Evolutionary conservation across 495 filamentous ascomycete species (phyloP).

Genomic region (Hyaloscypha finlandica): DNA sequence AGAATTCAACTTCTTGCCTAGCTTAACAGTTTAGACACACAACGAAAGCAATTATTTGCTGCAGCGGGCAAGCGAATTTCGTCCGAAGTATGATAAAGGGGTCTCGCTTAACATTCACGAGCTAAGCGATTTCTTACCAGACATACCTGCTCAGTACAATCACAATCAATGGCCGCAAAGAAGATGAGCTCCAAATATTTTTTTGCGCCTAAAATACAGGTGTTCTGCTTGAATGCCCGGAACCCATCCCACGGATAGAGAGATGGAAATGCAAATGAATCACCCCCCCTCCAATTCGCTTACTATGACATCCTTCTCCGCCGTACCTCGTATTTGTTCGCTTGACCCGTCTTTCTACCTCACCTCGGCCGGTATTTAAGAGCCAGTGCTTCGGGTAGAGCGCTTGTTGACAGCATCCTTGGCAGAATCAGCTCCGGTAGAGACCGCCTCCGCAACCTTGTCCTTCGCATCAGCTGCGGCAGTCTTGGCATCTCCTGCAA

Average conservation of each 20-base stretch:
- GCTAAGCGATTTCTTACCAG: neutral
- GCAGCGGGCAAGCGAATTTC: neutral
- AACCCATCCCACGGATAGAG: conserved; percentile 14
- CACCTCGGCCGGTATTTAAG: conserved; percentile 20
- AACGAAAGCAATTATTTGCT: too few species aligned
- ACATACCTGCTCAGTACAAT: neutral
- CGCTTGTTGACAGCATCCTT: conserved; percentile 59
- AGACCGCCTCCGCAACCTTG: conserved; percentile 70
- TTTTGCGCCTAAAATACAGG: conserved; percentile 31
- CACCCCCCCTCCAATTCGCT: conserved; percentile 17
- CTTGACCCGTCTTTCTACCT: conserved; percentile 4
- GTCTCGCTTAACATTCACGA: neutral
- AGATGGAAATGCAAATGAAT: conserved; percentile 18
- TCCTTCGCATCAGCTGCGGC: conserved; percentile 73
- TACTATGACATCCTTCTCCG: conserved; percentile 16
- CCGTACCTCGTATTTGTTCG: neutral
- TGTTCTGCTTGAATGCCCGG: conserved; percentile 13
- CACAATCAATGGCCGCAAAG: neutral
- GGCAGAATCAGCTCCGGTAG: conserved; percentile 64
- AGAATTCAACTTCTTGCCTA: neutral
- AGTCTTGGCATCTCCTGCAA: conserved; percentile 71
- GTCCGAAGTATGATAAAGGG: neutral
- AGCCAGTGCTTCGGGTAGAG: conserved; percentile 43
- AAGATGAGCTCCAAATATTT: neutral
- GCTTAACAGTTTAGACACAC: too few species aligned